Evolutionary conservation across 1,139 yeast genomes (phyloP).

Genomic region (Zygosaccharomyces sapae): DNA sequence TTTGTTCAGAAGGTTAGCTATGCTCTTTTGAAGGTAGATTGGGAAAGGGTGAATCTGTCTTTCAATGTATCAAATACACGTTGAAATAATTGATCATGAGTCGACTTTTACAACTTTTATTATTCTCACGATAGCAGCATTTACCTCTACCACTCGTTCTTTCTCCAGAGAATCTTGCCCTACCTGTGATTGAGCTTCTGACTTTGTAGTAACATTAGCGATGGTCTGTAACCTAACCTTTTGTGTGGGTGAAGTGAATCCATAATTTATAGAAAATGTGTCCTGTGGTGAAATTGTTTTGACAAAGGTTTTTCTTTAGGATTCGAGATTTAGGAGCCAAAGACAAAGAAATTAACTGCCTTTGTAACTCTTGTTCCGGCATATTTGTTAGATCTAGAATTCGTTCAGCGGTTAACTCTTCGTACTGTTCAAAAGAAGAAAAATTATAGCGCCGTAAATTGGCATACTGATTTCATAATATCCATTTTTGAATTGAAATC

Average conservation of each 20-base stretch:
- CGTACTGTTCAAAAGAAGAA: conserved; percentile 58
- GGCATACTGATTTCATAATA: conserved; percentile 81
- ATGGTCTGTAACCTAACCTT: conserved; percentile 80
- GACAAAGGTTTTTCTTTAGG: conserved; percentile 64
- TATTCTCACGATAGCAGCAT: conserved; percentile 84
- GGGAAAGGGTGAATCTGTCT: conserved; percentile 65
- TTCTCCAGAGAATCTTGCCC: conserved; percentile 36
- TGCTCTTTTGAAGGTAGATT: conserved; percentile 66
- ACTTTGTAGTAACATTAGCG: conserved; percentile 17
- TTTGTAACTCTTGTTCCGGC: conserved; percentile 64
- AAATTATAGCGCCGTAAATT: conserved; percentile 71
- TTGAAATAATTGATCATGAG: conserved; percentile 61
- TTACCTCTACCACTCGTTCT: conserved; percentile 59
- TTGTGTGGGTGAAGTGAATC: conserved; percentile 65
- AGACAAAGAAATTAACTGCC: conserved; percentile 80
- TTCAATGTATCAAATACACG: conserved; percentile 63
- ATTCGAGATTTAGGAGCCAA: conserved; percentile 80
- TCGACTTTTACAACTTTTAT: conserved; percentile 70
- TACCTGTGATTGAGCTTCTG: conserved; percentile 36
- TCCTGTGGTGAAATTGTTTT: conserved; percentile 66
- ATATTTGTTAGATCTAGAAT: conserved; percentile 65
- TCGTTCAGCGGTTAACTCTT: conserved; percentile 54
- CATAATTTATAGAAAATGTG: conserved; percentile 61
- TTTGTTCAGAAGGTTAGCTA: conserved; percentile 76
- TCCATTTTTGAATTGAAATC: conserved; percentile 59